These are phyloP conservation scores for Verticillium isaacii DNA, from an alignment of 2,329 filamentous ascomycete genomes.

Conservation along the genomic window DNA sequence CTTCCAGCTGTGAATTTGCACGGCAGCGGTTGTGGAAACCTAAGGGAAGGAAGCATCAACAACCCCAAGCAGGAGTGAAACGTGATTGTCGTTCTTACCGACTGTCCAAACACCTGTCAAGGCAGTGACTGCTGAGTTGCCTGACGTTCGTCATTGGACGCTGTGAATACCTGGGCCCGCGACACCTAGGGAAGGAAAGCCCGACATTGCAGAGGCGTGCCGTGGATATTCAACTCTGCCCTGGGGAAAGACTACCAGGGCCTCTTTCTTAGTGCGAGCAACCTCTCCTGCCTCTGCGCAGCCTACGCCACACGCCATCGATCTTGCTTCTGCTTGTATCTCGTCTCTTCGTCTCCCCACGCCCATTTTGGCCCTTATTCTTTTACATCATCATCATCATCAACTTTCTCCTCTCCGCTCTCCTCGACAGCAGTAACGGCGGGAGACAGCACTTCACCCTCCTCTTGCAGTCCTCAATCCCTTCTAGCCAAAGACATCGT, in stretches of 20 bases:
- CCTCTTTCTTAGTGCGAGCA: neutral
- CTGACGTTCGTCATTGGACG: neutral
- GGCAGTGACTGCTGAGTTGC: neutral
- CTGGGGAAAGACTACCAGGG: neutral
- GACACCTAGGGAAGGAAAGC: neutral
- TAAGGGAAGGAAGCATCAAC: neutral
- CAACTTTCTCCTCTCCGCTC: neutral
- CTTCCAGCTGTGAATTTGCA: neutral
- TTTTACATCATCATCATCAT: neutral
- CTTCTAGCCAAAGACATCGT: neutral
- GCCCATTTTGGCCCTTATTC: neutral
- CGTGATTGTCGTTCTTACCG: neutral
- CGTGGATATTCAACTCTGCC: neutral
- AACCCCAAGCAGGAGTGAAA: neutral
- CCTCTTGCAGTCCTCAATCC: neutral
- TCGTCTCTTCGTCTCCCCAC: too few species aligned
- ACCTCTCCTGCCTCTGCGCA: too few species aligned
- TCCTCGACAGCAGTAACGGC: neutral
- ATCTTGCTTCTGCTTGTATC: too few species aligned
- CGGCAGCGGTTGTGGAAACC: neutral
- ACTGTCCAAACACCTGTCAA: neutral
- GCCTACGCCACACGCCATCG: too few species aligned
- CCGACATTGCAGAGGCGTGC: neutral
- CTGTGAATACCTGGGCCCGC: neutral
- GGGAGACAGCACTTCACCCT: neutral